These are phyloP conservation scores for Cymbopogon flexuosus DNA, from an alignment of 202 grass and related monocot genomes.

Conservation along the genomic window DNA sequence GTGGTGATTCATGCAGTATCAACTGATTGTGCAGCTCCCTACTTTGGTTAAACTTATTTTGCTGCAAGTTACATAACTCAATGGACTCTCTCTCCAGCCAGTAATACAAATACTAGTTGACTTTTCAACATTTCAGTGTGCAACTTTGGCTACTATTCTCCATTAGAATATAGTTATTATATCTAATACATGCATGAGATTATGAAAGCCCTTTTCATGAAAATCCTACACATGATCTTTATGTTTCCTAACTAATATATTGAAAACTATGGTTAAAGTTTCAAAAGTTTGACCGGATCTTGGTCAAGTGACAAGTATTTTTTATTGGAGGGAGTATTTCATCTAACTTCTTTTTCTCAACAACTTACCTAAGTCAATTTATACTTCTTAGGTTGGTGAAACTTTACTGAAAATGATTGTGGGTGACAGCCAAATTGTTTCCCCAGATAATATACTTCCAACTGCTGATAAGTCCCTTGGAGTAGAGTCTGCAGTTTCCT, in stretches of 20 bases:
- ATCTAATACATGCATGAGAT: not conserved
- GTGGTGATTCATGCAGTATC: not conserved
- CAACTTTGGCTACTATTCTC: not conserved
- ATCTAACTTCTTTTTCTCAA: not conserved
- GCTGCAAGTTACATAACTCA: not conserved
- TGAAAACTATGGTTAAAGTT: not conserved
- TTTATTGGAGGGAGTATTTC: not conserved
- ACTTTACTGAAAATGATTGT: constrained; percentile 79
- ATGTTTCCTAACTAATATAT: not conserved
- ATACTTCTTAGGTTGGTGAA: constrained; percentile 71
- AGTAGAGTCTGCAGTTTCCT: constrained; percentile 30
- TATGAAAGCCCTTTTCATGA: not conserved
- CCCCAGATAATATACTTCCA: constrained; percentile 37
- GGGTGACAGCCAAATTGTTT: constrained; percentile 42
- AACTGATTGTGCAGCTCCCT: not conserved
- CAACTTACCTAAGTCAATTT: constrained; percentile 20
- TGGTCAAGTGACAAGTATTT: not conserved
- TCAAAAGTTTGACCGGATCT: not conserved
- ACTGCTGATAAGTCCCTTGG: constrained; percentile 15
- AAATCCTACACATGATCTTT: not conserved
- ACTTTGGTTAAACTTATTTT: constrained; percentile 53
- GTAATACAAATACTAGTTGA: not conserved
- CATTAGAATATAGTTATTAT: not conserved
- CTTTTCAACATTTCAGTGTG: not conserved
- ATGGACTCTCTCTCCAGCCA: not conserved